Evolutionary conservation across 78 protist genomes (phyloP).

Genomic region (Protostelium mycophagum): DNA sequence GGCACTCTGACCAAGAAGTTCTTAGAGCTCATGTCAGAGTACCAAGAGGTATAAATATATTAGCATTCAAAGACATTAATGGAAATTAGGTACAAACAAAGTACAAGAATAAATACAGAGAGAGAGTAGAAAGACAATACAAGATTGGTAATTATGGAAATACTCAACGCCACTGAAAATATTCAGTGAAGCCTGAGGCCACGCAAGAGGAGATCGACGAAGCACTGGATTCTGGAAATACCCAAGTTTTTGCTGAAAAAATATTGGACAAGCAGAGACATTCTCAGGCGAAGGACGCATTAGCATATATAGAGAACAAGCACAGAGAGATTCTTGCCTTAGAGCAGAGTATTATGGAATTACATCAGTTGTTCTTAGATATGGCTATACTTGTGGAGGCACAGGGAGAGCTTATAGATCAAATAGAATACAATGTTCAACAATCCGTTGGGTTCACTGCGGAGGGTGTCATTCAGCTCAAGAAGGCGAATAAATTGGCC

Average conservation of each 20-base stretch:
- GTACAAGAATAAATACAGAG: conserved; percentile 65
- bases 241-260: conserved; percentile 63
- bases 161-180: background rate
- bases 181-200: conserved; percentile 72
- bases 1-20: conserved; percentile 62
- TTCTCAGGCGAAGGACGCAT: conserved; percentile 54
- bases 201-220: conserved; percentile 77
- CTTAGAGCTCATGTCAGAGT: conserved; percentile 75
- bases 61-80: background rate
- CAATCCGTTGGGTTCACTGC: conserved; percentile 53
- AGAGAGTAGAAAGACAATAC: conserved; percentile 74
- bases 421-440: conserved; percentile 68
- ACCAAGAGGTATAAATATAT: conserved; percentile 29
- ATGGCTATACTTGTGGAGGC: conserved; percentile 73
- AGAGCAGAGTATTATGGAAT: conserved; percentile 73
- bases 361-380: conserved; percentile 79
- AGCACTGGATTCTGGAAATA: conserved; percentile 56
- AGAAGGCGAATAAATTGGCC: conserved; percentile 55
- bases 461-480: conserved; percentile 69
- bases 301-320: conserved; percentile 65
- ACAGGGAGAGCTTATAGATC: conserved; percentile 79
- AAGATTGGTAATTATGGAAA: conserved; percentile 39
- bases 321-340: conserved; percentile 72
- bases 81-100: conserved; percentile 50
- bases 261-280: conserved; percentile 50